Evolutionary conservation across 441 rosid species (phyloP).

Genomic region (Rhodomyrtus psidioides): DNA sequence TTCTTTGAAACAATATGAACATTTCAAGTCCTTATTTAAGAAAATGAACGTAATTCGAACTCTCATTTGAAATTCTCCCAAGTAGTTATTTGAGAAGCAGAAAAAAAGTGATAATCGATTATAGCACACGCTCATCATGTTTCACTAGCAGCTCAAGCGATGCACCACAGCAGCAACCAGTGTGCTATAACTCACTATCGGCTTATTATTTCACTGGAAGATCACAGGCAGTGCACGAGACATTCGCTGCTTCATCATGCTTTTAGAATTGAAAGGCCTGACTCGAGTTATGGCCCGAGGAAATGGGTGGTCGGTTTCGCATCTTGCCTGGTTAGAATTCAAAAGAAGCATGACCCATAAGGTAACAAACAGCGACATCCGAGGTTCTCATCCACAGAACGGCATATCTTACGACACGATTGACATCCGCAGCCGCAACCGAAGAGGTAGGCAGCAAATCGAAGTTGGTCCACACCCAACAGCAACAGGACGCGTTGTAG

Average conservation of each 20-base stretch:
- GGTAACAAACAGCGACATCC: neutral
- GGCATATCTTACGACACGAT: neutral
- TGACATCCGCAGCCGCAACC: neutral
- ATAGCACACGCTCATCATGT: too few relatives aligned
- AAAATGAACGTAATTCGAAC: too few relatives aligned
- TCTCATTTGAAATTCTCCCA: too few relatives aligned
- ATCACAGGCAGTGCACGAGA: neutral
- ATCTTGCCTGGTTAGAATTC: neutral
- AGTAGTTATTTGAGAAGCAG: too few relatives aligned
- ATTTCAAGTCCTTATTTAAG: too few relatives aligned
- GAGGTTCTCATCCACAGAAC: neutral
- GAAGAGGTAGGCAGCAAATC: neutral
- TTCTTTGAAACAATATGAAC: too few relatives aligned
- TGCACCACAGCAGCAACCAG: neutral
- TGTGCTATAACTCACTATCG: neutral
- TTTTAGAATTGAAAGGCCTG: neutral
- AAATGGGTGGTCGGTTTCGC: neutral
- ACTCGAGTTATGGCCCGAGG: neutral
- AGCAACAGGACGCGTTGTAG: too few relatives aligned
- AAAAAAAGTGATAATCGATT: too few relatives aligned
- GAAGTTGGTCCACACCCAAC: too few relatives aligned
- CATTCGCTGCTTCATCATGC: neutral
- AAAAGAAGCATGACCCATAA: neutral
- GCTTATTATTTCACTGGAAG: neutral
- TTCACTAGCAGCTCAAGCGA: too few relatives aligned